Base-by-base conservation (phyloP, 2,329 filamentous ascomycete species). In the Scedosporium dehoogii region DNA sequence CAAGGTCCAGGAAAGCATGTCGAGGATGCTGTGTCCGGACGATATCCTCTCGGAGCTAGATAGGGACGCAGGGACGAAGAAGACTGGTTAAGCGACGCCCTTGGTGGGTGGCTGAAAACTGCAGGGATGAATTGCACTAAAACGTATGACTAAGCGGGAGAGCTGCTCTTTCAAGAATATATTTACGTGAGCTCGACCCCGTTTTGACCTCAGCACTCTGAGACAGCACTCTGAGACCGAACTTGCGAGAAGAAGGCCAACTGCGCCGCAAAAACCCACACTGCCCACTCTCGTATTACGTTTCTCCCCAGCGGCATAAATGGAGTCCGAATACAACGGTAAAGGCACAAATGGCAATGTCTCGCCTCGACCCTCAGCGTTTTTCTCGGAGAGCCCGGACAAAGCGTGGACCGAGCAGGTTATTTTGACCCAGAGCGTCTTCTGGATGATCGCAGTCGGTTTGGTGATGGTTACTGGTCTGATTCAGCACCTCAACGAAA, bases 401-500 rank as follows among this genome's bases (percentile, higher is more conserved):
- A 55, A 55, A 27, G 51, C 51, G 21, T 55, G 51, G 51, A 55
- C 51, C 23, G n/a, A 61, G 25, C 66, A 65, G 6, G 60, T 42
- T 56, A 59, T 66, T 53, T 60, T 65, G n/a, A 41, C 27, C 27
- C 64, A 66, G 29, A 59, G 48, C 55, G 59, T 63, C 2, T 42
- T 66, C 51, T 66, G 65, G 65, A 64, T 66, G 18, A 41, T 41
- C 29, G 46, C 60, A n/a, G 64, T 66, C 16, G 61, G 55, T 42
- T 46, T 53, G 44, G 64, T 66, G 10, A 65, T 66, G 64, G 51
- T 64, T 23, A 64, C 64, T 18, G 63, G 63, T 33, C 58, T 53
- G 18, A 62, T 66, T 16, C 44, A 29, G 1, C 48, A 18, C 53
- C 65, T 64, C 62, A 23, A 29, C 4, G 64, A 66, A 60, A 21